Conservation (phyloP, 139 green algal genomes). For the Ettlia oleoabundans region DNA sequence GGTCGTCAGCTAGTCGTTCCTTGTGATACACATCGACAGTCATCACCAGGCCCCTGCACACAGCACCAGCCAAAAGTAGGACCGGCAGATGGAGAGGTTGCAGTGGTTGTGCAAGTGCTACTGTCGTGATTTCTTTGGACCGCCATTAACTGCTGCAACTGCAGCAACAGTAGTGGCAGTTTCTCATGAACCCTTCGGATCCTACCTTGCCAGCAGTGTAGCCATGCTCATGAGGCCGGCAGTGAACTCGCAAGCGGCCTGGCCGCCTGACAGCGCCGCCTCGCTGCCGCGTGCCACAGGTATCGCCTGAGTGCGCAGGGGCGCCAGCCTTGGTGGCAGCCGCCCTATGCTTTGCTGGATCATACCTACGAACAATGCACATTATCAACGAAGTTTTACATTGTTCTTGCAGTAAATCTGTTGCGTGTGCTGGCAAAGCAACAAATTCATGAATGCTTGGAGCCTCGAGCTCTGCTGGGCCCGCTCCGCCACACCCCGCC, state of each 20-base stretch:
- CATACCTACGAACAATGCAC: no score
- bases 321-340: conserved; percentile 24
- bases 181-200: no score
- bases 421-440: no score
- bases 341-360: conserved; percentile 25
- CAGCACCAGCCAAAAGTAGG: background rate
- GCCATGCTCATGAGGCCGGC: conserved; percentile 41
- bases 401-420: no score
- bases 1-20: conserved; percentile 32
- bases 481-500: no score
- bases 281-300: conserved; percentile 42
- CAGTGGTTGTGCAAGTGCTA: no score
- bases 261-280: conserved; percentile 31
- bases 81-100: background rate
- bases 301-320: conserved; percentile 40
- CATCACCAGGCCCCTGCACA: conserved; percentile 15
- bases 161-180: background rate
- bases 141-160: background rate
- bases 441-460: no score
- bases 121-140: no score
- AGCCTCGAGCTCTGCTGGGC: no score
- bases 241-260: conserved; percentile 19
- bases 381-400: no score
- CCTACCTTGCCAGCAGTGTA: conserved; percentile 32
- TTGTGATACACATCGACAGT: conserved; percentile 48